These are phyloP conservation scores for Cladophialophora carrionii DNA, from an alignment of 2,329 filamentous ascomycete genomes.

Conservation along the genomic window DNA sequence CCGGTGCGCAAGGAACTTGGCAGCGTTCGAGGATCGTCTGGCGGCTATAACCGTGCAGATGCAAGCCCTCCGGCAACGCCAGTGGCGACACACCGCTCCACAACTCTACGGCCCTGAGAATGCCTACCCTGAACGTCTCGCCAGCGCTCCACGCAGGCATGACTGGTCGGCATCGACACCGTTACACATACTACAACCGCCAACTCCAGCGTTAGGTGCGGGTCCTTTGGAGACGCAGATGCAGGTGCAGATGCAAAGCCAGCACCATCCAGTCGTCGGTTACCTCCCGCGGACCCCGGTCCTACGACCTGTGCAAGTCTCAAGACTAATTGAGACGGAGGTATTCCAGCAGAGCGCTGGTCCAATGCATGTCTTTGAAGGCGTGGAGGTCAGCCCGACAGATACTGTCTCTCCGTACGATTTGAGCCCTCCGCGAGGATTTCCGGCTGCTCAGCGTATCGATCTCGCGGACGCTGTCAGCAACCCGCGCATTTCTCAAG, in stretches of 20 bases:
- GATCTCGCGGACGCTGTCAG: not conserved
- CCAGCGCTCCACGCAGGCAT: not conserved
- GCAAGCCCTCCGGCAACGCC: constrained; percentile 15
- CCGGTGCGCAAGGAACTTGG: constrained; percentile 11
- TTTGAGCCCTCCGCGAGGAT: constrained; percentile 5
- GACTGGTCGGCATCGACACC: not conserved
- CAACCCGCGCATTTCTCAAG: constrained; percentile 5
- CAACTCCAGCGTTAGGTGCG: not conserved
- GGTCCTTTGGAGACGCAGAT: not conserved
- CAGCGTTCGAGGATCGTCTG: constrained; percentile 12
- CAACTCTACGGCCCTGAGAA: not conserved
- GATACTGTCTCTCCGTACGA: constrained; percentile 23
- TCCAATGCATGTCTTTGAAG: not conserved
- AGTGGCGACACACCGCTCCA: constrained; percentile 19
- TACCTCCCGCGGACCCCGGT: constrained; percentile 18
- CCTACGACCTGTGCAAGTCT: constrained; percentile 17
- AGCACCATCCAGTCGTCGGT: not conserved
- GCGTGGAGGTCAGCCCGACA: constrained; percentile 14
- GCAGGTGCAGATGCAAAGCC: not conserved
- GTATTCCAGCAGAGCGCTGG: not conserved
- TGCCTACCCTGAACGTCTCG: not conserved
- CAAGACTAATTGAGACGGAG: not conserved
- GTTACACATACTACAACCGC: not conserved
- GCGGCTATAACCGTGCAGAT: constrained; percentile 15
- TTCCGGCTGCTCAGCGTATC: not conserved